phyloP scores from a whole-genome alignment of 2,329 filamentous ascomycete species.

The Hypoxylon sp. region DNA sequence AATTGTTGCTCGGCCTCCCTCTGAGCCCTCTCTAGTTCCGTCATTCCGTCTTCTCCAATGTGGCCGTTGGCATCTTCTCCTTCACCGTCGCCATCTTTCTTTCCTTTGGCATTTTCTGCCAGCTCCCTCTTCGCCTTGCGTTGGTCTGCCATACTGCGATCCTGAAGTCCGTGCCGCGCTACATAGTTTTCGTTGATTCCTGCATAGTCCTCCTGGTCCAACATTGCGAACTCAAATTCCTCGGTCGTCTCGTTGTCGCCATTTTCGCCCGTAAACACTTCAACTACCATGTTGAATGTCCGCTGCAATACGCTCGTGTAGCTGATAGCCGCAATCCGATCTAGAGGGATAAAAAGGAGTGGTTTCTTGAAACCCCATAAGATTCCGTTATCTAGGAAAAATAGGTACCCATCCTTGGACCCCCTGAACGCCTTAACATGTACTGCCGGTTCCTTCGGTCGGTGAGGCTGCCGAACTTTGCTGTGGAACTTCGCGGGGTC shows the following conservation, averaged over 20 bases:
- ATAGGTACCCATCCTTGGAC: slow-evolving; percentile 77
- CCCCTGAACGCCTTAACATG: slow-evolving; percentile 77
- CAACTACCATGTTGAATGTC: slow-evolving; percentile 77
- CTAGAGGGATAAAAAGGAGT: slow-evolving; percentile 73
- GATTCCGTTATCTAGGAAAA: slow-evolving; percentile 76
- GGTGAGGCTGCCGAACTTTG: slow-evolving; percentile 68
- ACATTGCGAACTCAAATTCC: slow-evolving; percentile 77
- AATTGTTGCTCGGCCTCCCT: slow-evolving; percentile 67
- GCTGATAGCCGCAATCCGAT: slow-evolving; percentile 73
- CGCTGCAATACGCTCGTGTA: slow-evolving; percentile 77
- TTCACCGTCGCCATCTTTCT: slow-evolving; percentile 59
- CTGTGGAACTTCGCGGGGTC: slow-evolving; percentile 72
- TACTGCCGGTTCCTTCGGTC: slow-evolving; percentile 73
- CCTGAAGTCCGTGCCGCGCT: slow-evolving; percentile 72
- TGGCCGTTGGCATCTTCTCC: slow-evolving; percentile 61
- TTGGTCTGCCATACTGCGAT: slow-evolving; percentile 78
- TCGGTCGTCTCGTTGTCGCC: slow-evolving; percentile 65
- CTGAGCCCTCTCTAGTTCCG: slow-evolving; percentile 66
- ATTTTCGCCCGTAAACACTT: slow-evolving; percentile 63
- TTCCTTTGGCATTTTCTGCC: slow-evolving; percentile 70
- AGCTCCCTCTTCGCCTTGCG: slow-evolving; percentile 75
- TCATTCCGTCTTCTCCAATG: slow-evolving; percentile 63
- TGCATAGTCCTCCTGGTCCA: slow-evolving; percentile 77
- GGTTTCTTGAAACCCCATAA: slow-evolving; percentile 81
- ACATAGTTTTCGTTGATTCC: slow-evolving; percentile 76